phyloP scores from a whole-genome alignment of 441 rosid species.

The Eruca vesicaria region DNA sequence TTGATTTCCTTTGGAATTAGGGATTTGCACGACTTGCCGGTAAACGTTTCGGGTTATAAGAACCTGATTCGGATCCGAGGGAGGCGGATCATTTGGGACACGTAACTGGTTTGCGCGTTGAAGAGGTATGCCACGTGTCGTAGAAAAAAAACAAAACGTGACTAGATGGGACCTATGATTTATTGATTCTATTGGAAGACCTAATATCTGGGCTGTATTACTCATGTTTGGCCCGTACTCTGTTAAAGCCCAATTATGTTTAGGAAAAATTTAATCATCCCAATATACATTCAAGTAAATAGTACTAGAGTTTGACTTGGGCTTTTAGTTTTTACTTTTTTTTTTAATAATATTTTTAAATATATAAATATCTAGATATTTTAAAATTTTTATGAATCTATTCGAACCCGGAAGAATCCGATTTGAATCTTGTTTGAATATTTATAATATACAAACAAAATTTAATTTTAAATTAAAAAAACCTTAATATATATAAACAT shows the following conservation, averaged over 20 bases:
- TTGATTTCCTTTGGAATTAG: constrained; percentile 9
- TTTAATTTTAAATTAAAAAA: no score
- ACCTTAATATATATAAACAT: no score
- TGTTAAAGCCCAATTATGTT: neutral
- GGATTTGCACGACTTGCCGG: constrained; percentile 19
- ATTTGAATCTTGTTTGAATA: no score
- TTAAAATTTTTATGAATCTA: no score
- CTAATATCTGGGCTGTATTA: neutral
- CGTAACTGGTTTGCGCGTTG: constrained; percentile 20
- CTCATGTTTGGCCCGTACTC: neutral
- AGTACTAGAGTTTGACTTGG: neutral
- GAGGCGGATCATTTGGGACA: constrained; percentile 21
- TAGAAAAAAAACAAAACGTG: neutral
- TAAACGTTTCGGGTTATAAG: neutral
- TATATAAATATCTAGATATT: no score
- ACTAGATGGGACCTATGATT: neutral
- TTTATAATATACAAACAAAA: no score
- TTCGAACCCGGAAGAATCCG: no score
- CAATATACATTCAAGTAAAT: neutral
- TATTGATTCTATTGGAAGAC: neutral
- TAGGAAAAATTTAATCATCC: neutral
- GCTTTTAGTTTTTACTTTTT: no score
- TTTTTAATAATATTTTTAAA: no score
- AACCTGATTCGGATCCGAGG: neutral
- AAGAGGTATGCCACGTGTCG: constrained; percentile 15